phyloP scores from a whole-genome alignment of 202 grass and related monocot genomes.

The Eragrostis tef region DNA sequence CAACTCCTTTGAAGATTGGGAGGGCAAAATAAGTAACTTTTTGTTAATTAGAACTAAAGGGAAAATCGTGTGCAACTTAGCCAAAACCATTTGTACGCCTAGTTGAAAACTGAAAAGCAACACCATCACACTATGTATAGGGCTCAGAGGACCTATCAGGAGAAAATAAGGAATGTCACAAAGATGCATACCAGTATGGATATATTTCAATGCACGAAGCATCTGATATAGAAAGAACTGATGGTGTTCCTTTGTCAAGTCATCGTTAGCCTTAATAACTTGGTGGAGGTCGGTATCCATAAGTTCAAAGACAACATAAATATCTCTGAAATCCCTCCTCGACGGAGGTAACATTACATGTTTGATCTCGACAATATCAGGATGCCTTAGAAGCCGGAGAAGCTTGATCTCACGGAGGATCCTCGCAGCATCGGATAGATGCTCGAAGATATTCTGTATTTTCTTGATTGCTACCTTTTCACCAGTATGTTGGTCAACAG shows the following conservation, averaged over 20 bases:
- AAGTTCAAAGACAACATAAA: slow-evolving; percentile 92
- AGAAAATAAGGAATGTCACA: background rate
- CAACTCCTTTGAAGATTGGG: background rate
- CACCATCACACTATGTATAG: slow-evolving; percentile 16
- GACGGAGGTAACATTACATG: slow-evolving; percentile 97
- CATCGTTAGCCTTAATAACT: slow-evolving; percentile 97
- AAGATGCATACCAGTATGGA: slow-evolving; percentile 79
- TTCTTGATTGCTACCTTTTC: slow-evolving; percentile 98
- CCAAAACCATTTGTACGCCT: slow-evolving; percentile 4
- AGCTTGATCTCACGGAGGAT: slow-evolving; percentile 97
- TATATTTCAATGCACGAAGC: slow-evolving; percentile 93
- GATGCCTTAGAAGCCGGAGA: slow-evolving; percentile 79
- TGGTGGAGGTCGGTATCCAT: slow-evolving; percentile 99
- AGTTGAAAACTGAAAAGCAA: background rate
- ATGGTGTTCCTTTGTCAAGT: slow-evolving; percentile 88
- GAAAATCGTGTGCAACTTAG: slow-evolving; percentile 27
- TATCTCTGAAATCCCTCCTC: slow-evolving; percentile 88
- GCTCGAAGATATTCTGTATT: slow-evolving; percentile 90
- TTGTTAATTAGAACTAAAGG: slow-evolving; percentile 9
- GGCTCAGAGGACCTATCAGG: background rate
- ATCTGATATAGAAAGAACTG: slow-evolving; percentile 98
- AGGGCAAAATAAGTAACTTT: slow-evolving; percentile 2
- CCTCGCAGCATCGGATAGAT: slow-evolving; percentile 79
- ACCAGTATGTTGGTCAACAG: slow-evolving; percentile 77
- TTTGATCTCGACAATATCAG: slow-evolving; percentile 96